phyloP scores from a whole-genome alignment of 345 rosid species.

The Rhizophora apiculata region DNA sequence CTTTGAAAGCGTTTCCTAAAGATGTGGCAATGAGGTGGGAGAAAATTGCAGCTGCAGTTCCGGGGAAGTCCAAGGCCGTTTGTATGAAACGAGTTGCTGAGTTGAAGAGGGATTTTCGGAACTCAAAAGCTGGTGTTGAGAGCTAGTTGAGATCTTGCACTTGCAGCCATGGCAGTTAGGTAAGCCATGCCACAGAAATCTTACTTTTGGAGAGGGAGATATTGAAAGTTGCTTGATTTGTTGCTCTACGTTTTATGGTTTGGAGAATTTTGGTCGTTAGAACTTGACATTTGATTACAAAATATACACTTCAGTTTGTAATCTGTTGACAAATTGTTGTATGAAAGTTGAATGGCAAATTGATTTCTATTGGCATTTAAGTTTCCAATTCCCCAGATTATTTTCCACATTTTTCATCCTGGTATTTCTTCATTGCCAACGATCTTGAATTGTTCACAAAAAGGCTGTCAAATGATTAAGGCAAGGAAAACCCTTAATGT shows the following conservation, averaged over 20 bases:
- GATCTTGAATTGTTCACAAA: too few species aligned
- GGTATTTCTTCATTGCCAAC: too few species aligned
- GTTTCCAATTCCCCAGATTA: too few species aligned
- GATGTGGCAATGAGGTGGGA: conserved; percentile 93
- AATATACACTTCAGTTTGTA: background rate
- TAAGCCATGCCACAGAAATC: background rate
- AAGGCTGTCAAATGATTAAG: too few species aligned
- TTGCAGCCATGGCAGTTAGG: background rate
- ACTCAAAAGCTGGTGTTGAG: conserved; percentile 62
- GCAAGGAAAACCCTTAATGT: too few species aligned
- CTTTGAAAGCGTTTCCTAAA: conserved; percentile 74
- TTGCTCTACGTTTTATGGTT: background rate
- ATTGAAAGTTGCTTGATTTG: background rate
- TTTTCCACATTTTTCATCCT: too few species aligned
- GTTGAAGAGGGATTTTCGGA: conserved; percentile 69
- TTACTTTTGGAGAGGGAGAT: background rate
- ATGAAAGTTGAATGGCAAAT: too few species aligned
- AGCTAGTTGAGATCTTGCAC: conserved; percentile 17
- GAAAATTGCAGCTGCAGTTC: conserved; percentile 83
- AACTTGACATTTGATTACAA: background rate
- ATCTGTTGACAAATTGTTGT: background rate
- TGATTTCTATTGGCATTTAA: too few species aligned
- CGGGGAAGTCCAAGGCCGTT: conserved; percentile 71
- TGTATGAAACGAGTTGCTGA: conserved; percentile 85
- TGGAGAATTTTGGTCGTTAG: background rate